Conservation (phyloP, 2,329 filamentous ascomycete genomes). For the Epichloe glyceriae region DNA sequence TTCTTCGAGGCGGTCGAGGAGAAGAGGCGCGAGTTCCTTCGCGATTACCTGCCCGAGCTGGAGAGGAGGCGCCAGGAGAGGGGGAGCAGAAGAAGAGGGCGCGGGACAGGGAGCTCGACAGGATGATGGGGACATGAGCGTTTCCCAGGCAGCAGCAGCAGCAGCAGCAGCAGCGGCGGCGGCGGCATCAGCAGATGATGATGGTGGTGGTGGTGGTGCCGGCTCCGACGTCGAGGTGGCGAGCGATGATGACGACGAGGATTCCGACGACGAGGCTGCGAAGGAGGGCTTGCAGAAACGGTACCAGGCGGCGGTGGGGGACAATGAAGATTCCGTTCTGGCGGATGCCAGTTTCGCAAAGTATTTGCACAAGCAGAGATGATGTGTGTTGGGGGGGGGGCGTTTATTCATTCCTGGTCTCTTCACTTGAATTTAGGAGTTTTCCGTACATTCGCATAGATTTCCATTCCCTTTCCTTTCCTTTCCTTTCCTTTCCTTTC, state of each 20-base stretch:
- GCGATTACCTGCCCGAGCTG: slow-evolving; percentile 85
- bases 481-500: too few species aligned
- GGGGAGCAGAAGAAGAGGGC: slow-evolving; percentile 55
- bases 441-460: too few species aligned
- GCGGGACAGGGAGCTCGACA: slow-evolving; percentile 71
- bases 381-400: neutral
- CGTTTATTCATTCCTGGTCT: too few species aligned
- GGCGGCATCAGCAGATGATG: too few species aligned
- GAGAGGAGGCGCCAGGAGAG: slow-evolving; percentile 65
- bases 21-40: slow-evolving; percentile 78
- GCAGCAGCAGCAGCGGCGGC: too few species aligned
- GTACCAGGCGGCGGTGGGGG: slow-evolving; percentile 63
- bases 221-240: slow-evolving; percentile 39
- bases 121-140: slow-evolving; percentile 89
- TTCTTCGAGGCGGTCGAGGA: slow-evolving; percentile 84
- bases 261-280: slow-evolving; percentile 45
- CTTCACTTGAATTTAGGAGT: too few species aligned
- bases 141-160: slow-evolving; percentile 10
- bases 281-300: slow-evolving; percentile 57
- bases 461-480: too few species aligned
- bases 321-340: slow-evolving; percentile 37
- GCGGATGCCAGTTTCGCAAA: slow-evolving; percentile 51
- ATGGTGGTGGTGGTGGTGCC: slow-evolving; percentile 13
- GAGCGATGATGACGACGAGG: slow-evolving; percentile 42
- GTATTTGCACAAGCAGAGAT: slow-evolving; percentile 35